Conservation (phyloP, 1,139 yeast genomes). For the Geotrichum macrosporum region DNA sequence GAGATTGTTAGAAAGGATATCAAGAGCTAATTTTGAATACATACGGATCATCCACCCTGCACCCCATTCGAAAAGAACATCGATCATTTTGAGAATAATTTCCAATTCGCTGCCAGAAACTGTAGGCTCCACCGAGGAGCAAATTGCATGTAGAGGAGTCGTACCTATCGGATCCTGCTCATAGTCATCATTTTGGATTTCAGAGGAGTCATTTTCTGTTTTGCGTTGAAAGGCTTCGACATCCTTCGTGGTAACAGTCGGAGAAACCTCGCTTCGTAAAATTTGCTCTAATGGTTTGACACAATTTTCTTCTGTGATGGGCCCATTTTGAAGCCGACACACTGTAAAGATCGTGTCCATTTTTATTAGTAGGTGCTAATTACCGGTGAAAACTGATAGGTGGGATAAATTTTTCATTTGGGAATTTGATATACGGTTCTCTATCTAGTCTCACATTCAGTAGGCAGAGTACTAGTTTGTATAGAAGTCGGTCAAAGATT, state of each 20-base stretch:
- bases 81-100: slow-evolving; percentile 54
- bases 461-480: too few species aligned
- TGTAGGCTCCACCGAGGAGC: slow-evolving; percentile 30
- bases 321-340: slow-evolving; percentile 54
- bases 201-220: slow-evolving; percentile 40
- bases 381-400: too few species aligned
- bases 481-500: too few species aligned
- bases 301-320: slow-evolving; percentile 47
- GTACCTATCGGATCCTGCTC: slow-evolving; percentile 50
- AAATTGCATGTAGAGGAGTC: slow-evolving; percentile 71
- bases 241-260: slow-evolving; percentile 79
- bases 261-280: slow-evolving; percentile 64
- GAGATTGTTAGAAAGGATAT: slow-evolving; percentile 31
- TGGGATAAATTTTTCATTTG: not conserved
- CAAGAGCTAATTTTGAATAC: not conserved
- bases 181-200: too few species aligned
- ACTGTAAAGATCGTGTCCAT: slow-evolving; percentile 50
- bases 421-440: too few species aligned
- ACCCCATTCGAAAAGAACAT: slow-evolving; percentile 70
- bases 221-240: slow-evolving; percentile 39
- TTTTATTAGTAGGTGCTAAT: not conserved
- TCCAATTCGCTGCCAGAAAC: slow-evolving; percentile 43
- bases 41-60: slow-evolving; percentile 69
- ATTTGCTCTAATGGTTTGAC: slow-evolving; percentile 44
- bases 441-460: too few species aligned